Base-by-base conservation (phyloP, 768 basidiomycete genomes). In the Lyophyllum decastes region DNA sequence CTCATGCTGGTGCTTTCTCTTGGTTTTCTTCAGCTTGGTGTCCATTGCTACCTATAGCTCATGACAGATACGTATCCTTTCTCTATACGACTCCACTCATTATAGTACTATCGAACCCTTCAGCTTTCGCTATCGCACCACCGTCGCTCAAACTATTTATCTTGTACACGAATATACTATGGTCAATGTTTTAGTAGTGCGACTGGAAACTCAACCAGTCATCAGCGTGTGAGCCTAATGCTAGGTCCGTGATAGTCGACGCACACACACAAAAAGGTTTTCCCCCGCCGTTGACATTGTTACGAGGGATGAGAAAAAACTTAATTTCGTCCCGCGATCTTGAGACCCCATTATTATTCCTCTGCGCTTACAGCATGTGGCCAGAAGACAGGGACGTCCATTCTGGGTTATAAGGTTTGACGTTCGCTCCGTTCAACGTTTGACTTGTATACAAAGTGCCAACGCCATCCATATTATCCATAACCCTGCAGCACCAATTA, bases 401-500 rank as follows among this genome's bases (percentile, higher is more conserved):
- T 50, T 57, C 55, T 58, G 56, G 60, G 51, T 53, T 56, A 57
- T 55, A 59, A 61, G 55, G 64, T 61, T 62, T 52, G 52, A 61
- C 43, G 47, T 58, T 57, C 33, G 52, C 57, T 52, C 52, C 55
- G 50, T 63, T 60, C 49, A 61, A 53, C 54, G 38, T 55, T 44
- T 47, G 54, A 41, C 55, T 43, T 59, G 59, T 57, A 55, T 61
- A 64, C 51, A 54, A 55, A 54, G 53, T 54, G 55, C 53, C 57
- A 64, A 71, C 66, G 72, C 68, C 63, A 76, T 64, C 67, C 73
- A 74, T 55, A 72, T 66, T 67, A 77, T 64, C 66, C 78, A 81
- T 62, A 81, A 64, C 49, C 75, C 80, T 57, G 71, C 72, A 64
- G 72, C 73, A 44, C 79, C 78, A 62, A 82, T 60, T 54, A 76